Evolutionary conservation across 306 rosid genomes (phyloP).

Genomic region (Citrullus mucosospermus): DNA sequence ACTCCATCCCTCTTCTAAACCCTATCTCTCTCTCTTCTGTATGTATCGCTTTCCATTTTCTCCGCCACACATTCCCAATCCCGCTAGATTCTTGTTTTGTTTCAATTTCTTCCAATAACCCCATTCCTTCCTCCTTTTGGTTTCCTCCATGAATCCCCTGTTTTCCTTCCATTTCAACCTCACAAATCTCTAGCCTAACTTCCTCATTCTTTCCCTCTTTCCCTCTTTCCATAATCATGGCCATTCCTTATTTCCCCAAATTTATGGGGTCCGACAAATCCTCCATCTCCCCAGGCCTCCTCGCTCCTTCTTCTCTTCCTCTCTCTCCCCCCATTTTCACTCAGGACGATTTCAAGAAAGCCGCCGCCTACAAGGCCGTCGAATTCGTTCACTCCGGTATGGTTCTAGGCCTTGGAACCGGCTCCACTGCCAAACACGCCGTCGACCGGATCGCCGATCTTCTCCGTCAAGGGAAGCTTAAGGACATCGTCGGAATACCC

Average conservation of each 20-base stretch:
- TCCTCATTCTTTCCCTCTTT: no score
- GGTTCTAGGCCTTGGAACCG: slow-evolving; percentile 82
- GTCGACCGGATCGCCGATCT: slow-evolving; percentile 71
- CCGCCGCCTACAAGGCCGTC: slow-evolving; percentile 83
- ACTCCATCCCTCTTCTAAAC: neutral
- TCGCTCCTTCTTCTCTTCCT: slow-evolving; percentile 20
- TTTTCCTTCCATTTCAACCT: neutral
- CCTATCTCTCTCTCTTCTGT: neutral
- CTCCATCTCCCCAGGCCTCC: slow-evolving; percentile 39
- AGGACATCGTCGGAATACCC: slow-evolving; percentile 58
- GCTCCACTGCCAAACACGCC: slow-evolving; percentile 76
- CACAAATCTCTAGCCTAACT: neutral
- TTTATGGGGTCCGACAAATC: slow-evolving; percentile 35
- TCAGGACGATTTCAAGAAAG: slow-evolving; percentile 75
- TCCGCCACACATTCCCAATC: neutral
- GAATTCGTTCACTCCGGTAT: slow-evolving; percentile 71
- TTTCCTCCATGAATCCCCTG: neutral
- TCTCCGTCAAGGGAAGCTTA: slow-evolving; percentile 46
- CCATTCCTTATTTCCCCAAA: slow-evolving; percentile 37
- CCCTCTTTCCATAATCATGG: slow-evolving; percentile 13
- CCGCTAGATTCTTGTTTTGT: neutral
- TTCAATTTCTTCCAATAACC: neutral
- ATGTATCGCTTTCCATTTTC: neutral
- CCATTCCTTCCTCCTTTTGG: neutral
- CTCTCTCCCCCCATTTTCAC: slow-evolving; percentile 27